phyloP scores from a whole-genome alignment of 257 asterid genomes.

The Cynanchum wilfordii region DNA sequence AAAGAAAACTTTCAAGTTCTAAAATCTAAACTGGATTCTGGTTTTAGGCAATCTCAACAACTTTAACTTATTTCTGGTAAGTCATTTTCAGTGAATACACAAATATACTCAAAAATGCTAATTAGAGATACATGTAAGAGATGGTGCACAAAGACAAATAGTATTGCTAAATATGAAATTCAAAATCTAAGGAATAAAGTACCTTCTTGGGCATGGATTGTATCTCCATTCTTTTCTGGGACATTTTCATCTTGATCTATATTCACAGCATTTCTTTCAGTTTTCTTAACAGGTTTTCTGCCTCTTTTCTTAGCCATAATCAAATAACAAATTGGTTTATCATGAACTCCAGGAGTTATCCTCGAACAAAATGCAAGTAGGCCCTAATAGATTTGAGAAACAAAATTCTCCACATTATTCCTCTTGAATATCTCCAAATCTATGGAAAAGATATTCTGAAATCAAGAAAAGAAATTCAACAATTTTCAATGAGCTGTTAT shows the following conservation, averaged over 20 bases:
- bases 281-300: conserved; percentile 14
- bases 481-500: not conserved
- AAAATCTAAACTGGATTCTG: not conserved
- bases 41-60: not conserved
- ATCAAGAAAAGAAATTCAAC: not conserved
- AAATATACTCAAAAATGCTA: not conserved
- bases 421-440: not conserved
- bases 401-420: not conserved
- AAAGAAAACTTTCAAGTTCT: not conserved
- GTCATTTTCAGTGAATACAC: not conserved
- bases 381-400: not conserved
- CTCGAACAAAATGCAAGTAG: not conserved
- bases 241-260: conserved; percentile 9
- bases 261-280: not conserved
- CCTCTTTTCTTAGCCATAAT: conserved; percentile 27
- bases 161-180: not conserved
- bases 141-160: not conserved
- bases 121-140: not conserved
- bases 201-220: conserved; percentile 22
- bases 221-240: conserved; percentile 8
- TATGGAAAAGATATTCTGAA: not conserved
- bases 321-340: not conserved
- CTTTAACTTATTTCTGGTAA: not conserved
- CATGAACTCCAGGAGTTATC: not conserved
- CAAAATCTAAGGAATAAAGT: not conserved